Evolutionary conservation across 1,139 yeast species (phyloP).

Genomic region (Ogataea hybrid): DNA sequence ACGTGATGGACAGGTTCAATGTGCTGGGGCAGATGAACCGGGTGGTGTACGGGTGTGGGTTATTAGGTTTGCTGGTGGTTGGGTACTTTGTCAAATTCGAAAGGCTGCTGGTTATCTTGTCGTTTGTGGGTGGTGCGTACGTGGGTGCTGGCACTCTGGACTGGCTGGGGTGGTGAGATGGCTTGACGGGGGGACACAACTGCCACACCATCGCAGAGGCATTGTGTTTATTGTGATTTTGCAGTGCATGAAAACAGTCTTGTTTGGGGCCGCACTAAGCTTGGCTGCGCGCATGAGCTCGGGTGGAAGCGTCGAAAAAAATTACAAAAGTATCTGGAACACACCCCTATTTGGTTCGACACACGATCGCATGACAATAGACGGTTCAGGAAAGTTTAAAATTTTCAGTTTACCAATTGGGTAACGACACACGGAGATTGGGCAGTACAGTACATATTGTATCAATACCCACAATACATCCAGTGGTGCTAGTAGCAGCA

Average conservation of each 20-base stretch:
- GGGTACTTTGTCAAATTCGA: conserved; percentile 10
- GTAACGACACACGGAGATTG: too few relatives aligned
- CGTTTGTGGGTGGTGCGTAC: conserved; percentile 12
- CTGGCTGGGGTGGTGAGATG: conserved; percentile 1
- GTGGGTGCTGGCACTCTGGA: conserved; percentile 10
- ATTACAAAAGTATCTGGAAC: too few relatives aligned
- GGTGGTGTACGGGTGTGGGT: conserved; percentile 1
- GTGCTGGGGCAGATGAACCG: not conserved
- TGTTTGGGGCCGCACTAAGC: not conserved
- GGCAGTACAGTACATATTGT: too few relatives aligned
- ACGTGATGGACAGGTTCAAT: not conserved
- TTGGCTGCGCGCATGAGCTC: not conserved
- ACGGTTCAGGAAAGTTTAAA: not conserved
- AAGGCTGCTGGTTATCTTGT: conserved; percentile 1
- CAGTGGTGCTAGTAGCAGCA: too few relatives aligned
- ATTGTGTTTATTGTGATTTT: not conserved
- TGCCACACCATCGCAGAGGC: too few relatives aligned
- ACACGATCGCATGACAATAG: not conserved
- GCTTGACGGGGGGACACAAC: too few relatives aligned
- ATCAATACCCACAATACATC: too few relatives aligned
- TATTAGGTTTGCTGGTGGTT: not conserved
- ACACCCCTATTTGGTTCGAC: too few relatives aligned
- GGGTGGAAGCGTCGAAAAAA: not conserved
- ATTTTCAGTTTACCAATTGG: too few relatives aligned
- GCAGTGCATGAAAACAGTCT: not conserved